Evolutionary conservation across 2,329 filamentous ascomycete genomes (phyloP).

Genomic region (Aspergillus pseudoviridinutans): DNA sequence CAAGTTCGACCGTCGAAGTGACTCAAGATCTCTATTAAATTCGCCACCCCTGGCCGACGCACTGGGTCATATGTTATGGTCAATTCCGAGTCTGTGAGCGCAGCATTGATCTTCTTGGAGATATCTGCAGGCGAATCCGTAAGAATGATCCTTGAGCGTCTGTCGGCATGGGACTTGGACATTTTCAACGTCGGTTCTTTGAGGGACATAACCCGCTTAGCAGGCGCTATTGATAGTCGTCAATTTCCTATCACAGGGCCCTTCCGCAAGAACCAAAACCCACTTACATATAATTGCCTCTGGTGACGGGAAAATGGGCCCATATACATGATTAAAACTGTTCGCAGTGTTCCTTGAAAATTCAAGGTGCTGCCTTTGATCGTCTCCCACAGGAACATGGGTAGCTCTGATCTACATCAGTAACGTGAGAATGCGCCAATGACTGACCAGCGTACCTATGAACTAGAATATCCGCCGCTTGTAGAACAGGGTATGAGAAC

Average conservation of each 20-base stretch:
- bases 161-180: constrained; percentile 79
- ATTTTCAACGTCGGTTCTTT: constrained; percentile 76
- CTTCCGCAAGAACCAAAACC: neutral
- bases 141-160: constrained; percentile 74
- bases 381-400: constrained; percentile 94
- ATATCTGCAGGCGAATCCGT: constrained; percentile 67
- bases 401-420: constrained; percentile 59
- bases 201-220: constrained; percentile 86
- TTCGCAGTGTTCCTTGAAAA: constrained; percentile 82
- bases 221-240: constrained; percentile 54
- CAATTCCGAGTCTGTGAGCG: constrained; percentile 69
- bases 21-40: constrained; percentile 76
- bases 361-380: constrained; percentile 91
- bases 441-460: constrained; percentile 55
- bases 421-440: neutral
- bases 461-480: constrained; percentile 89
- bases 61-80: constrained; percentile 69
- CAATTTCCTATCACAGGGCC: neutral
- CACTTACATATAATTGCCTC: constrained; percentile 67
- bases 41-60: constrained; percentile 75
- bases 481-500: constrained; percentile 93
- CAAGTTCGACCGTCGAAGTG: constrained; percentile 54
- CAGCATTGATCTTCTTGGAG: constrained; percentile 62
- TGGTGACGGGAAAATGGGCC: constrained; percentile 60
- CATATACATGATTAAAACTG: constrained; percentile 78